Evolutionary conservation across 495 filamentous ascomycete genomes (phyloP).

Genomic region (Xylaria cubensis): DNA sequence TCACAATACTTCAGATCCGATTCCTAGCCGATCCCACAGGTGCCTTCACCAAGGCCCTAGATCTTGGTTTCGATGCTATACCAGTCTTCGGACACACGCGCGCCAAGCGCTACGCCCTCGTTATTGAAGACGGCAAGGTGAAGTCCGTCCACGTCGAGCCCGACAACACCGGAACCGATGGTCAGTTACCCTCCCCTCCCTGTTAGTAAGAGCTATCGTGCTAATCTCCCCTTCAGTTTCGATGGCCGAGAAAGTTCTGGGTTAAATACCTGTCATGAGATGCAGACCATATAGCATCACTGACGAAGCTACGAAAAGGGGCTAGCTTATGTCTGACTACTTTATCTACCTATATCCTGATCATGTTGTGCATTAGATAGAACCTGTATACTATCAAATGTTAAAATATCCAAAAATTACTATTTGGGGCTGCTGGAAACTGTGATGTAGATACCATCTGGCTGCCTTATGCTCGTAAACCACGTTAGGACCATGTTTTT

Average conservation of each 20-base stretch:
- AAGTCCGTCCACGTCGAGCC: conserved; percentile 82
- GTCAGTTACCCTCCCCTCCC: conserved; percentile 53
- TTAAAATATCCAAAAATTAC: background rate
- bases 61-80: conserved; percentile 80
- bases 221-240: conserved; percentile 56
- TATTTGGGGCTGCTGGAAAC: background rate
- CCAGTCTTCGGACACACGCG: conserved; percentile 86
- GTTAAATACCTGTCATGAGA: conserved; percentile 42
- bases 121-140: conserved; percentile 79
- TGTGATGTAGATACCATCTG: background rate
- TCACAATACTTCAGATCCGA: conserved; percentile 59
- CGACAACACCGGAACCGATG: conserved; percentile 88
- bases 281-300: background rate
- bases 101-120: conserved; percentile 87
- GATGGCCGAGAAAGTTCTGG: conserved; percentile 75
- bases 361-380: conserved; percentile 10
- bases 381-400: background rate
- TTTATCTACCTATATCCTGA: conserved; percentile 11
- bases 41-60: conserved; percentile 82
- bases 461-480: background rate
- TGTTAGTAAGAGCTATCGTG: background rate
- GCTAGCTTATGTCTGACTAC: background rate
- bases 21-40: conserved; percentile 90
- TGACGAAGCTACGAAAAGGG: background rate
- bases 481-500: background rate